Conservation (phyloP, 371 early-diverging fungal genomes). For the Racocetra persica region DNA sequence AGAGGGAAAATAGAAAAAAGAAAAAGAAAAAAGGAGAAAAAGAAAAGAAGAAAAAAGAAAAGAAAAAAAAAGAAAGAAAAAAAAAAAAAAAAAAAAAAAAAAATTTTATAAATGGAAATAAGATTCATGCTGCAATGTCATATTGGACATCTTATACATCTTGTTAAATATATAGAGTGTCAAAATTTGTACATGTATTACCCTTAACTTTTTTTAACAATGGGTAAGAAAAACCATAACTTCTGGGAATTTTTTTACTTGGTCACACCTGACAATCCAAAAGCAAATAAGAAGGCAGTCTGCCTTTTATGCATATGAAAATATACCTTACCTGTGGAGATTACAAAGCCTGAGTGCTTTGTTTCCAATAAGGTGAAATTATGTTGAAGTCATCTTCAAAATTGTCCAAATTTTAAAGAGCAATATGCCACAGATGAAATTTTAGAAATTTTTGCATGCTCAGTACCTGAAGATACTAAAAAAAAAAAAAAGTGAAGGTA, state of each 20-base stretch:
- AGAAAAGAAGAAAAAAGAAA: no score
- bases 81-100: no score
- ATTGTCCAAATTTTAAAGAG: conserved; percentile 30
- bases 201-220: background rate
- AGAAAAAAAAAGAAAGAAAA: no score
- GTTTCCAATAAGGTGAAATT: conserved; percentile 33
- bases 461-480: background rate
- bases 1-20: no score
- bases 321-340: conserved; percentile 13
- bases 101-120: no score
- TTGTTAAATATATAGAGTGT: background rate
- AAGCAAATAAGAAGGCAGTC: conserved; percentile 14
- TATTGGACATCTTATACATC: no score
- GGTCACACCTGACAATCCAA: background rate
- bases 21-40: no score
- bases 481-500: conserved; percentile 17
- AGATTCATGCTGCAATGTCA: no score
- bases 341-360: conserved; percentile 16
- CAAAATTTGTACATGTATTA: background rate
- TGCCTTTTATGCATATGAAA: conserved; percentile 12
- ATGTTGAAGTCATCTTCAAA: conserved; percentile 16
- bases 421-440: conserved; percentile 13
- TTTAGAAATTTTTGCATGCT: background rate
- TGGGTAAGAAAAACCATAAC: background rate
- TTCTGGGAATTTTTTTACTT: conserved; percentile 7